Evolutionary conservation across 345 rosid genomes (phyloP), one percentile per base, ranked within the genome.

Genomic region (Stellera chamaejasme): DNA sequence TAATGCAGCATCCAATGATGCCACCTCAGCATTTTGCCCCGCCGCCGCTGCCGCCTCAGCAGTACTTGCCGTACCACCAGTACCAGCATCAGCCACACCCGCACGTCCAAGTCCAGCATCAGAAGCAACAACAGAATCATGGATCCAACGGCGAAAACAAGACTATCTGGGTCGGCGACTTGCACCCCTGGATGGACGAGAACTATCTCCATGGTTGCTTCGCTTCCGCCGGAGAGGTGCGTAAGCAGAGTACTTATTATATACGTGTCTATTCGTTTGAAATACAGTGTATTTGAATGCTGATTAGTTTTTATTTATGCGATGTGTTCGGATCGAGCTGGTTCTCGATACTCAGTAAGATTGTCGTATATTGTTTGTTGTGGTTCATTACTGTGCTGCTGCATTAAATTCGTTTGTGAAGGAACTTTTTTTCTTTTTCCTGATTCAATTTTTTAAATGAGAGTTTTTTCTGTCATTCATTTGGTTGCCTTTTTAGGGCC

Each of bases 151-250:
- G 76, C 42, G 95, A 87, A 43, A 84, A 84, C 58, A 81, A 76
- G 63, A 75, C 95, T 2, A 51, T 90, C 36, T 90, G 97, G 97
- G 78, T 87, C 61, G 97, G 97, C 43, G 97, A 90, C 75, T 84
- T 90, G 76, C 83, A 80, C 68, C 90, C 76, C 14, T 90, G 95
- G 95, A 87, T 90, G 97, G 95, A 90, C 52, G 97, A 90, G 74
- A 81, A 15, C 61, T 90, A 90, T 61, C 82, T 84, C 47, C 81
- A 84, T 46, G 80, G 55, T 54, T 79, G 82, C 63, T 90, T 90
- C 39, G 84, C 59, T 69, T 71, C 84, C 46, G 68, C 84, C 4
- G 83, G 86, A 67, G 97, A 86, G 95, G 95, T 89, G 45, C 42
- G 10, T 14, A 32, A 32, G 39, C 39, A 32, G 39, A 32, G 39